These are phyloP conservation scores for Gymnopilus junonius DNA, from an alignment of 768 basidiomycete genomes.

Conservation along the genomic window DNA sequence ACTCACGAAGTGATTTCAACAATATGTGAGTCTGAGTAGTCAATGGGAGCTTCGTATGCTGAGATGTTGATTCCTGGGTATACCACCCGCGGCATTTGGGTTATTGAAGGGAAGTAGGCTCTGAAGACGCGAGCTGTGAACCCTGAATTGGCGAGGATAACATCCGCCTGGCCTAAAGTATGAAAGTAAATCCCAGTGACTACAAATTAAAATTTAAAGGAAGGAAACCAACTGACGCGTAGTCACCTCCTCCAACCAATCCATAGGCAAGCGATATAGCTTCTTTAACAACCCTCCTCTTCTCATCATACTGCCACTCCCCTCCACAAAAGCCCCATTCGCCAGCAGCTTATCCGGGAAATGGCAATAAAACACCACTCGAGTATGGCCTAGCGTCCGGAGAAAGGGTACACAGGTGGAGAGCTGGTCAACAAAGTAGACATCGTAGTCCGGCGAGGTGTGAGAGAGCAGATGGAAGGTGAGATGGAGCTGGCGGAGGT, in stretches of 20 bases:
- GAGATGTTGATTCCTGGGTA: constrained; percentile 92
- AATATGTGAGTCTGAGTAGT: constrained; percentile 54
- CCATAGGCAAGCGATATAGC: constrained; percentile 88
- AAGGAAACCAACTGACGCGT: constrained; percentile 61
- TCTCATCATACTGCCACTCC: constrained; percentile 37
- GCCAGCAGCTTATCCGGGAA: constrained; percentile 95
- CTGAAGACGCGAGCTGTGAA: constrained; percentile 88
- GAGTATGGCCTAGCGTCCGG: constrained; percentile 63
- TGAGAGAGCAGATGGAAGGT: constrained; percentile 62
- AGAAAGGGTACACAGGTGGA: constrained; percentile 91
- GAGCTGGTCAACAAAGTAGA: constrained; percentile 95
- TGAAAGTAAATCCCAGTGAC: constrained; percentile 1
- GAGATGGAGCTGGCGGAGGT: constrained; percentile 87
- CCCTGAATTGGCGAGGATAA: constrained; percentile 88
- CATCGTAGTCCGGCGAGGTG: constrained; percentile 63
- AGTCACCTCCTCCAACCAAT: constrained; percentile 87
- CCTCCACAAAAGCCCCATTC: constrained; percentile 69
- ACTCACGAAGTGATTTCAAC: constrained; percentile 62
- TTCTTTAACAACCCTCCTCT: constrained; percentile 61
- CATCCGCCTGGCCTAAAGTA: constrained; percentile 79
- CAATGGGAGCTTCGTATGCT: constrained; percentile 61
- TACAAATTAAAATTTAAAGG: not conserved
- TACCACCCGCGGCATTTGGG: constrained; percentile 70
- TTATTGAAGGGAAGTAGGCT: constrained; percentile 73
- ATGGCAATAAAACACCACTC: constrained; percentile 96